phyloP scores from a whole-genome alignment of 352 stramenopile species.

The Globisporangium recalcitrans region DNA sequence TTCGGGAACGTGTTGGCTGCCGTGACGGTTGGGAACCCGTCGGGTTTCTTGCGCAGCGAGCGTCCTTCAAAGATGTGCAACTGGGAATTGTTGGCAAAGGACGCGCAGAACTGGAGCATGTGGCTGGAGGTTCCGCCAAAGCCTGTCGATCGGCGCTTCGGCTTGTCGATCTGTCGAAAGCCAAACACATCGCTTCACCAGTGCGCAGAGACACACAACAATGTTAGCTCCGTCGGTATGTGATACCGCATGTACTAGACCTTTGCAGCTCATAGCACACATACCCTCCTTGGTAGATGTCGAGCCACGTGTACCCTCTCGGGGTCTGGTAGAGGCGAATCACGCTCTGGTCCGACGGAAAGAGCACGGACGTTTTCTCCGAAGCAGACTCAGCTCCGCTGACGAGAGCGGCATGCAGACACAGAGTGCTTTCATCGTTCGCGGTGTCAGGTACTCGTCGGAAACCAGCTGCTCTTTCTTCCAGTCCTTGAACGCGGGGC shows the following conservation, averaged over 20 bases:
- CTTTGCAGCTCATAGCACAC: background rate
- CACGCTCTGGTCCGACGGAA: conserved; percentile 65
- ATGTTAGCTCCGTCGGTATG: background rate
- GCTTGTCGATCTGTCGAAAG: conserved; percentile 25
- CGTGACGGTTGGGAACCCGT: conserved; percentile 40
- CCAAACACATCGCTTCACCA: conserved; percentile 52
- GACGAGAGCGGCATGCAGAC: conserved; percentile 51
- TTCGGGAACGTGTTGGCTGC: conserved; percentile 42
- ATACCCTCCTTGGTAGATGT: conserved; percentile 54
- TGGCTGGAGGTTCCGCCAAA: background rate
- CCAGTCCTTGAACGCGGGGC: conserved; percentile 67
- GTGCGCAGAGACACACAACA: background rate
- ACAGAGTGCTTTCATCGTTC: conserved; percentile 33
- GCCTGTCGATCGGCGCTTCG: background rate
- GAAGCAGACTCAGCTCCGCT: conserved; percentile 37
- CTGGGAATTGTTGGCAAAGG: conserved; percentile 46
- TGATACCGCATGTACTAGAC: background rate
- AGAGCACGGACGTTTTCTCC: conserved; percentile 47
- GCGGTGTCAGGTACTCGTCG: conserved; percentile 59
- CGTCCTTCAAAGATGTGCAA: conserved; percentile 37
- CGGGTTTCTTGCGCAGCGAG: conserved; percentile 34
- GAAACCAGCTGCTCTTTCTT: conserved; percentile 30
- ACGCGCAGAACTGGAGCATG: conserved; percentile 46
- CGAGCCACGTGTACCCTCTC: conserved; percentile 45
- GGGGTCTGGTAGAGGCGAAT: conserved; percentile 45